phyloP scores from a whole-genome alignment of 108 stramenopile species.

The Pseudonitzschia multiseries region DNA sequence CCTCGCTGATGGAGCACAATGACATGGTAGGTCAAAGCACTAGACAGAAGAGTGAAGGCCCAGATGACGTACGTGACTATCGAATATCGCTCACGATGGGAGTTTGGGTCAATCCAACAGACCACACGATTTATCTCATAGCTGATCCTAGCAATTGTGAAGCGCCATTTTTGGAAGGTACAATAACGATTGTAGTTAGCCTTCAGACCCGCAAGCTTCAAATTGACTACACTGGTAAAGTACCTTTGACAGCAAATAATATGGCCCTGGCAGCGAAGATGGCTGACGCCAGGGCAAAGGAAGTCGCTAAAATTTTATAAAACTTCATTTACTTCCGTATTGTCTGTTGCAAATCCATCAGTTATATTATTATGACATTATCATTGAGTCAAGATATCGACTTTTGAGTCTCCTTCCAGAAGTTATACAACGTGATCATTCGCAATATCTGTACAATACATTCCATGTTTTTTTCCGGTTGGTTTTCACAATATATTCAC shows the following conservation, averaged over 20 bases:
- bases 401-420: too few species aligned
- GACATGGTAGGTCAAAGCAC: neutral
- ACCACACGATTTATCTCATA: constrained; percentile 21
- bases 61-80: constrained; percentile 5
- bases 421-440: too few species aligned
- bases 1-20: constrained; percentile 9
- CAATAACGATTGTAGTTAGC: constrained; percentile 30
- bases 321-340: neutral
- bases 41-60: neutral
- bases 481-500: too few species aligned
- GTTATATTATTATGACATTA: neutral
- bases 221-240: constrained; percentile 29
- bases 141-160: constrained; percentile 38
- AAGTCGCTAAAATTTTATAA: constrained; percentile 14
- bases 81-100: constrained; percentile 38
- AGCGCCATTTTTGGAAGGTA: constrained; percentile 16
- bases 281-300: constrained; percentile 28
- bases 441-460: neutral
- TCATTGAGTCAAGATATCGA: too few species aligned
- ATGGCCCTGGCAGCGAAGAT: constrained; percentile 34
- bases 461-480: neutral
- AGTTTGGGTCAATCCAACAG: constrained; percentile 16
- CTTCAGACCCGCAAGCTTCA: constrained; percentile 14
- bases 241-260: constrained; percentile 23
- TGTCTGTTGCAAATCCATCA: too few species aligned